Conservation (phyloP, 345 rosid genomes). For the Camelina laxa region DNA sequence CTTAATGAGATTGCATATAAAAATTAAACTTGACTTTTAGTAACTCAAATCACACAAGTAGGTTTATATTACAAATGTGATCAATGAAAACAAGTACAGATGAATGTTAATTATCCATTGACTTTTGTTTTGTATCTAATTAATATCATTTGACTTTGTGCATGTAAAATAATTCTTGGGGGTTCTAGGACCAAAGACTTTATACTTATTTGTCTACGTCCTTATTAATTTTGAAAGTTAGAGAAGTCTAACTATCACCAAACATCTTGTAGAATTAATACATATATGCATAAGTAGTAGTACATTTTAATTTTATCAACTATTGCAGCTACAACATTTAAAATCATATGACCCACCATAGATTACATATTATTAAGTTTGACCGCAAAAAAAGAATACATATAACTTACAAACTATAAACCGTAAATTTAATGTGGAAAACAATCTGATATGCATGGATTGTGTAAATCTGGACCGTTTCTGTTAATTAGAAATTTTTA, state of each 20-base stretch:
- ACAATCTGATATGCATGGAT: not conserved
- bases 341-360: not conserved
- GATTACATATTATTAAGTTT: not conserved
- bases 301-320: not conserved
- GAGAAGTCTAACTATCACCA: slow-evolving; percentile 32
- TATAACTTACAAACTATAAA: not conserved
- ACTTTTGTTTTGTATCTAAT: slow-evolving; percentile 32
- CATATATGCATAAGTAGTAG: not conserved
- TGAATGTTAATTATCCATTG: slow-evolving; percentile 25
- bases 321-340: slow-evolving; percentile 1
- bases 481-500: not conserved
- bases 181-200: slow-evolving; percentile 38
- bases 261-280: slow-evolving; percentile 19
- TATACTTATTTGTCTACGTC: slow-evolving; percentile 22
- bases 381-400: not conserved
- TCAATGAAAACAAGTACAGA: slow-evolving; percentile 1
- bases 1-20: slow-evolving; percentile 7
- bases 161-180: slow-evolving; percentile 15
- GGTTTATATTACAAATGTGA: slow-evolving; percentile 7
- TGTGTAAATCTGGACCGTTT: not conserved
- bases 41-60: slow-evolving; percentile 20
- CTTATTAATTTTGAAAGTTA: slow-evolving; percentile 1
- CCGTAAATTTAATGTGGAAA: not conserved
- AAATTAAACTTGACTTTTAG: slow-evolving; percentile 29
- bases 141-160: slow-evolving; percentile 38